These are phyloP conservation scores for Drechslera avenae DNA, from an alignment of 2,329 filamentous ascomycete species.

Conservation along the genomic window DNA sequence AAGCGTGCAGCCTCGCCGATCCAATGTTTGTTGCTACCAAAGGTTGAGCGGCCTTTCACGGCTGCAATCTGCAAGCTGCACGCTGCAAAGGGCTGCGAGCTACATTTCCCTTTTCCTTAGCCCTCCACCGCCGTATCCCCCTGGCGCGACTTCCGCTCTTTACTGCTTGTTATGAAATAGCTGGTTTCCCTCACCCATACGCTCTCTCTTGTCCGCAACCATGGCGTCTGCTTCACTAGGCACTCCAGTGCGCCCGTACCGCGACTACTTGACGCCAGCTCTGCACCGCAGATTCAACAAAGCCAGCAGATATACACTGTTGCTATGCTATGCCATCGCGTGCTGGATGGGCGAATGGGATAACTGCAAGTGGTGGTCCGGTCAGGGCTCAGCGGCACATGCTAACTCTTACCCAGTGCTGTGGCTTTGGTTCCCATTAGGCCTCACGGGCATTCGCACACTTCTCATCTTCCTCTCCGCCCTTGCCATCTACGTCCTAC, in stretches of 20 bases:
- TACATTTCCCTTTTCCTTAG: neutral
- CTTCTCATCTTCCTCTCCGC: slow-evolving; percentile 76
- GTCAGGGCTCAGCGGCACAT: neutral
- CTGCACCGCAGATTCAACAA: slow-evolving; percentile 85
- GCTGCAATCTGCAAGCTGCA: slow-evolving; percentile 12
- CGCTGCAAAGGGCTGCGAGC: slow-evolving; percentile 5
- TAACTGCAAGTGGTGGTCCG: slow-evolving; percentile 58
- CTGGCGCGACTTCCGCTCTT: slow-evolving; percentile 13
- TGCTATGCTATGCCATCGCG: slow-evolving; percentile 74
- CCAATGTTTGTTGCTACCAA: slow-evolving; percentile 35
- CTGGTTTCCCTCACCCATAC: slow-evolving; percentile 15
- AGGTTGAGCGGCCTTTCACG: slow-evolving; percentile 16
- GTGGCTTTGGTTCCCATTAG: slow-evolving; percentile 86
- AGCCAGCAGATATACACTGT: slow-evolving; percentile 71
- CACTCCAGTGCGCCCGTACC: slow-evolving; percentile 68
- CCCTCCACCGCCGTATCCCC: no score
- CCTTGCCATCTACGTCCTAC: slow-evolving; percentile 79
- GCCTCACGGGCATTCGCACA: slow-evolving; percentile 74
- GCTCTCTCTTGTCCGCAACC: slow-evolving; percentile 32
- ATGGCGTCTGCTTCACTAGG: slow-evolving; percentile 36
- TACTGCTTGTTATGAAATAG: slow-evolving; percentile 33
- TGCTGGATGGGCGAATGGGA: slow-evolving; percentile 71
- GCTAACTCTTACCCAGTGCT: slow-evolving; percentile 61
- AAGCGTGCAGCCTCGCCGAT: slow-evolving; percentile 23
- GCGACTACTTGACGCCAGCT: slow-evolving; percentile 88